Evolutionary conservation across 2,329 filamentous ascomycete species (phyloP), one percentile per base, ranked within the genome.

Genomic region (Talaromyces sp.): DNA sequence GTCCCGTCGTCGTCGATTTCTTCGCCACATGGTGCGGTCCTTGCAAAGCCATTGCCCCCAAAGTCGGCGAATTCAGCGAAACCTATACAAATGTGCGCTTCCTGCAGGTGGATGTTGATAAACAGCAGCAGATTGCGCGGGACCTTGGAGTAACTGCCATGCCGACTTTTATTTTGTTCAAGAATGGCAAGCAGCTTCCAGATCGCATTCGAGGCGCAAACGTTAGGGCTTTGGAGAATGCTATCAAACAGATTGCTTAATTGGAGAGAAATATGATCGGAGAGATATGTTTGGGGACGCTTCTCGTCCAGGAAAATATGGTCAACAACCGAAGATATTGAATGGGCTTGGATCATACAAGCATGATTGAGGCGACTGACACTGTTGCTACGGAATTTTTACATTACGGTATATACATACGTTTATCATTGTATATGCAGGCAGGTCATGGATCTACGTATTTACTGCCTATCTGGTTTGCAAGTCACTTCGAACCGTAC

Each of bases 1-100:
- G 75, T 29, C 81, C 92, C 69, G 78, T 81, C 63, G 77, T 84
- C 64, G 78, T 83, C 71, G 83, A 85, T 83, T 82, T 97, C 84
- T 94, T 91, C 73, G 92, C 93, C 72, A 89, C 92, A 74, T 95
- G 91, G 89, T 96, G 91, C 75, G 89, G 83, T 43, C 91, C 92
- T 73, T 96, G 93, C 85, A 91, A 92, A 72, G 84, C 86, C 69
- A 93, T 98, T 72, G 83, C 83, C 15, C 81, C 81, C 68, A 86
- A 85, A 84, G 86, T 84, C 72, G 84, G 84, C 1, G 84, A 67
- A 25, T 78, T 86, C 63, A 84, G 83, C 66, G 78, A 82, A 62
- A 78, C 80, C 54, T 83, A 86, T 71, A 70, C 77, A 27, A 79
- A 81, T 65, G 74, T 86, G 25, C 79, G 80, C 31, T 86, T 86